Conservation (phyloP, 352 stramenopile species). For the Phytopythium vexans region DNA sequence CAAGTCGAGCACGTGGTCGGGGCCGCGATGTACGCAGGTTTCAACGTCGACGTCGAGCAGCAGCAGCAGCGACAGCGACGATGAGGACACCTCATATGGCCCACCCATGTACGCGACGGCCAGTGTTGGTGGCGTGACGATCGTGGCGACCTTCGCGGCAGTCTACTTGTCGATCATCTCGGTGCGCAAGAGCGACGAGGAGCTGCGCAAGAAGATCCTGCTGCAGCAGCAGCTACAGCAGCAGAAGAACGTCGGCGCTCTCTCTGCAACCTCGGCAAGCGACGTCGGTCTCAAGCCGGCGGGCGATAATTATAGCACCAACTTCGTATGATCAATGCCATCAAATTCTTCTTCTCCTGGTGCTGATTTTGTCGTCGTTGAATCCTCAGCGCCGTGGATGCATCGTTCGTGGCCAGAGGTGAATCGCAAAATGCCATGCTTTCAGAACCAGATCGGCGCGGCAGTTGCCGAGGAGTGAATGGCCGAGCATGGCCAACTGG, state of each 20-base stretch:
- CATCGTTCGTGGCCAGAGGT: no score
- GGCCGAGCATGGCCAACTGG: no score
- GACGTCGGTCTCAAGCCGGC: constrained; percentile 14
- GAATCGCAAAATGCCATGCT: no score
- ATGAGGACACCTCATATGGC: constrained; percentile 9
- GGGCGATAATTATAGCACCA: constrained; percentile 29
- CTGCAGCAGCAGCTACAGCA: constrained; percentile 12
- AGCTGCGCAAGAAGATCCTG: constrained; percentile 14
- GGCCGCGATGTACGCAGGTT: constrained; percentile 39
- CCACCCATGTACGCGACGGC: constrained; percentile 23
- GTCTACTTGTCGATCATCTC: constrained; percentile 11
- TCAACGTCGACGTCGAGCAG: constrained; percentile 12
- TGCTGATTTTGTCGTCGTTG: no score
- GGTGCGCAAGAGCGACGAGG: constrained; percentile 11
- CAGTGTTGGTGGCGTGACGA: constrained; percentile 16
- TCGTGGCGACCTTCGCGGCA: constrained; percentile 10
- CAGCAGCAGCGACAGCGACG: constrained; percentile 14
- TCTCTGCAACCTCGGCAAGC: constrained; percentile 11
- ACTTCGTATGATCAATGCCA: constrained; percentile 49
- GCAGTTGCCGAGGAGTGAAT: no score
- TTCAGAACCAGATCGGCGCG: no score
- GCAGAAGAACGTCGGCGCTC: constrained; percentile 15
- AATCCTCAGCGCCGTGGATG: background rate
- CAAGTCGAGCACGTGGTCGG: constrained; percentile 31
- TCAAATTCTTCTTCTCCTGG: no score